Percentiles rank a stretch among this genome's conserved stretches.
Evolutionary conservation across 495 filamentous ascomycete genomes (phyloP).

Genomic region (Penicillium manginii): DNA sequence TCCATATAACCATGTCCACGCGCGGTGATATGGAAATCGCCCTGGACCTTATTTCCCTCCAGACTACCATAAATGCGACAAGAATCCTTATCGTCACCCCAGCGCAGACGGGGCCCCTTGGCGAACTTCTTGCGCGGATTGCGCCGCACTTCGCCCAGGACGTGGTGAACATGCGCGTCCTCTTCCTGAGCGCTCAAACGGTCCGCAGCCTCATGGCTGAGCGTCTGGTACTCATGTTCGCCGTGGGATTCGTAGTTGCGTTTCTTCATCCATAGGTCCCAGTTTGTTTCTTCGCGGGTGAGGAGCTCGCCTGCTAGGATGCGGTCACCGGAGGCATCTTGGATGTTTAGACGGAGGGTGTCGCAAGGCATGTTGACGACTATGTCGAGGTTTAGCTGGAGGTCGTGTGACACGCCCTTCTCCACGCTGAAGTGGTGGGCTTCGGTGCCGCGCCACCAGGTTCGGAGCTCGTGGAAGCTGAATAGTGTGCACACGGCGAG

Average conservation of each 20-base stretch:
- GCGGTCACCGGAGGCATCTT: conserved; percentile 90
- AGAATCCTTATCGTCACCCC: conserved; percentile 57
- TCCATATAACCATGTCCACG: conserved; percentile 91
- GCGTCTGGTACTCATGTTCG: conserved; percentile 55
- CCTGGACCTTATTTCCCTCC: conserved; percentile 93
- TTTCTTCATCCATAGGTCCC: conserved; percentile 80
- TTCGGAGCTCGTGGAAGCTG: conserved; percentile 71
- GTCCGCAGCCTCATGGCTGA: conserved; percentile 49
- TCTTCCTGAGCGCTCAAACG: conserved; percentile 51
- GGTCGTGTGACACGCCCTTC: conserved; percentile 80
- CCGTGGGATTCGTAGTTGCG: conserved; percentile 68
- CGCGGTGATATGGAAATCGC: conserved; percentile 98
- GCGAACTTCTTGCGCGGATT: conserved; percentile 58
- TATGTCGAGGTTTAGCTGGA: conserved; percentile 95
- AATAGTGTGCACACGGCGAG: conserved; percentile 71
- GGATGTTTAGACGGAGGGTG: conserved; percentile 92
- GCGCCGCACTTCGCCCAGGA: conserved; percentile 48
- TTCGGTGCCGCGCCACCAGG: conserved; percentile 83
- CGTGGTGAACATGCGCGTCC: conserved; percentile 56
- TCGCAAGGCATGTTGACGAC: conserved; percentile 89
- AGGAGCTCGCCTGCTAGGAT: conserved; percentile 82
- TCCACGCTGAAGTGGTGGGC: conserved; percentile 92
- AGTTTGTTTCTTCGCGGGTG: conserved; percentile 74
- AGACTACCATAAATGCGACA: conserved; percentile 91
- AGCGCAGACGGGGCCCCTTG: conserved; percentile 70